Percentiles rank a stretch among this genome's conserved stretches.
These are phyloP conservation scores for Sporisorium exsertum DNA, from an alignment of 1,284 basidiomycete genomes.

Conservation along the genomic window DNA sequence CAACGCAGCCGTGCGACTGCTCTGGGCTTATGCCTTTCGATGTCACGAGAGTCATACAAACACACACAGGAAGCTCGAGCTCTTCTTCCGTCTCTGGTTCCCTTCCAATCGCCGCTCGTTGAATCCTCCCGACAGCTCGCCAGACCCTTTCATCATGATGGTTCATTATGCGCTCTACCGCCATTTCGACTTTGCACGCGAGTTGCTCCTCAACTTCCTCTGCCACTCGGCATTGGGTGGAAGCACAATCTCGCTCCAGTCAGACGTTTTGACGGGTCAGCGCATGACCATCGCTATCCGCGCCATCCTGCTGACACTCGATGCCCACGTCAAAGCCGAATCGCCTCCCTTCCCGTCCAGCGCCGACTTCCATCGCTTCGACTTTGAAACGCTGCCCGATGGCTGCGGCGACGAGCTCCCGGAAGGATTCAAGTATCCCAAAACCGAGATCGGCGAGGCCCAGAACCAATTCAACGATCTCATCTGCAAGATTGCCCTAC, in stretches of 20 bases:
- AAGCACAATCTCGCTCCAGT: conserved; percentile 59
- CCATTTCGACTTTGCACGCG: conserved; percentile 86
- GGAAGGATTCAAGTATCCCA: conserved; percentile 67
- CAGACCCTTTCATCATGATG: conserved; percentile 82
- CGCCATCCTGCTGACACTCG: conserved; percentile 81
- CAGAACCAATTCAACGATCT: conserved; percentile 77
- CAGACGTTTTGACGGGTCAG: conserved; percentile 57
- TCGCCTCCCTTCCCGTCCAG: conserved; percentile 80
- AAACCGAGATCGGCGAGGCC: conserved; percentile 81
- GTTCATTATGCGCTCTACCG: conserved; percentile 85
- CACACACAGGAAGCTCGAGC: conserved; percentile 81
- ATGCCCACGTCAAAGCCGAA: conserved; percentile 78
- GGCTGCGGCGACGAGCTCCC: conserved; percentile 56
- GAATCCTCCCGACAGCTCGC: conserved; percentile 79
- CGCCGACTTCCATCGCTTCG: conserved; percentile 77
- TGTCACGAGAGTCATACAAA: conserved; percentile 86
- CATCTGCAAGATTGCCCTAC: conserved; percentile 76
- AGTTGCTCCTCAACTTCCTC: conserved; percentile 76
- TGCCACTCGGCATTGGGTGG: conserved; percentile 56
- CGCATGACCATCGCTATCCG: conserved; percentile 81
- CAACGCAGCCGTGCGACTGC: conserved; percentile 83
- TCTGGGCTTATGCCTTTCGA: conserved; percentile 95
- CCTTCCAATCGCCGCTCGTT: conserved; percentile 77
- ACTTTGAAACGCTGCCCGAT: conserved; percentile 53
- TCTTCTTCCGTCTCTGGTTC: conserved; percentile 82